Conservation (phyloP, 495 filamentous ascomycete species). For the Penicillium mononematosum region DNA sequence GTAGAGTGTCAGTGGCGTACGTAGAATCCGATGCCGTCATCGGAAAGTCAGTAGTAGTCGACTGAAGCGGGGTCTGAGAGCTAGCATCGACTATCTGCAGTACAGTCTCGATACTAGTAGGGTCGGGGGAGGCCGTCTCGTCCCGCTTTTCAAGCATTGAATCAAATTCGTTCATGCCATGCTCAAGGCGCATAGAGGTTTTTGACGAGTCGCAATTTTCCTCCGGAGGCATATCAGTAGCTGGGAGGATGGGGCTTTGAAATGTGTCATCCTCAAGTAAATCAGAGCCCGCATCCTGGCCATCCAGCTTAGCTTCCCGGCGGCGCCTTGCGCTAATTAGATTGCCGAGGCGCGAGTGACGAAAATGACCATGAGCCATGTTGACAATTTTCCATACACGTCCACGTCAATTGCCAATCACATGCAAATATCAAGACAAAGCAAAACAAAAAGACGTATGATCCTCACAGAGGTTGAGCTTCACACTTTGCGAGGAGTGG, state of each 20-base stretch:
- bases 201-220: constrained; percentile 15
- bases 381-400: constrained; percentile 4
- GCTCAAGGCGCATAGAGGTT: constrained; percentile 13
- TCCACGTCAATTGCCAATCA: not conserved
- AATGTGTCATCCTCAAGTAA: constrained; percentile 3
- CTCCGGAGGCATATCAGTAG: constrained; percentile 10
- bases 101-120: constrained; percentile 17
- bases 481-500: constrained; percentile 5
- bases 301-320: constrained; percentile 8
- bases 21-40: constrained; percentile 21
- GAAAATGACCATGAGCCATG: constrained; percentile 28
- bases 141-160: constrained; percentile 20
- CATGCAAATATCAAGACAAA: not conserved
- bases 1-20: constrained; percentile 16
- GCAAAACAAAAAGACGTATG: not conserved
- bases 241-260: constrained; percentile 1
- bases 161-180: not conserved
- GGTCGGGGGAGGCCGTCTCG: constrained; percentile 10
- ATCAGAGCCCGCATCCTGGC: constrained; percentile 6
- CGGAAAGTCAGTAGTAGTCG: constrained; percentile 16
- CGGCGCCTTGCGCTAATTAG: constrained; percentile 20
- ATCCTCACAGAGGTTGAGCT: constrained; percentile 27
- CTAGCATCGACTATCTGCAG: constrained; percentile 25
- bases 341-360: constrained; percentile 24
- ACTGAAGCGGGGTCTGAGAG: constrained; percentile 21